Base-by-base conservation (phyloP, 2,329 filamentous ascomycete genomes). In the Mycocentrospora acerina region DNA sequence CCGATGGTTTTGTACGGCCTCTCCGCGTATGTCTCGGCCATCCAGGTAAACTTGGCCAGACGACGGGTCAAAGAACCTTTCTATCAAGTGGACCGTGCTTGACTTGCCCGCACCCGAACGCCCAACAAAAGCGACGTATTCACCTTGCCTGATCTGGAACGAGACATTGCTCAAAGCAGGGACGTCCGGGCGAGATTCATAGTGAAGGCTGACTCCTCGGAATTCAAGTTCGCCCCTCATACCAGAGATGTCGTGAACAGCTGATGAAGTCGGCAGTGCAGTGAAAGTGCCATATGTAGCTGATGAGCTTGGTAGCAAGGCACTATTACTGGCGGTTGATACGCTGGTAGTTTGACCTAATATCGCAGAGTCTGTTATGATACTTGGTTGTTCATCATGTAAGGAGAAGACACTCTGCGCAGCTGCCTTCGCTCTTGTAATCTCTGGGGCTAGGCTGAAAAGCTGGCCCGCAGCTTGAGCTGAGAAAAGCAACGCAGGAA, bases 51-150 rank as follows among this genome's bases (percentile, higher is more conserved):
- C 58, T 14, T 53, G 44, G 12, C 71, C 72, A 4, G 54, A 40
- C 3, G 62, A 67, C 6, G 68, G 64, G 34, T 72, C 71, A 42
- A 69, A 73, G 49, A 73, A 73, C 7, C 71, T 59, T 36, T 74
- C 71, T 7, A 74, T 64, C n/a, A 74, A 48, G n/a, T 70, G 59
- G 9, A 74, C 62, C 2, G 66, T 64, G n/a, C 69, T 70, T 1
- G 68, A 71, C 50, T 74, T 75, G 15, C 71, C 72, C 3, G 70
- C 70, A 9, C 72, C 71, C 28, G 67, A 71, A 13, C 69, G 65
- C 2, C 71, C 71, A 1, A 73, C 71, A 22, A 74, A 64, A 1
- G 70, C 71, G 11, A 60, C 58, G 15, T 64, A 64, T 30, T 67
- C 55, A 18, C 67, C 67, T 4, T 56, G 51, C 11, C 57, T 54